These are phyloP conservation scores for Elongisporangium undulatum DNA, from an alignment of 352 stramenopile species.

Conservation along the genomic window DNA sequence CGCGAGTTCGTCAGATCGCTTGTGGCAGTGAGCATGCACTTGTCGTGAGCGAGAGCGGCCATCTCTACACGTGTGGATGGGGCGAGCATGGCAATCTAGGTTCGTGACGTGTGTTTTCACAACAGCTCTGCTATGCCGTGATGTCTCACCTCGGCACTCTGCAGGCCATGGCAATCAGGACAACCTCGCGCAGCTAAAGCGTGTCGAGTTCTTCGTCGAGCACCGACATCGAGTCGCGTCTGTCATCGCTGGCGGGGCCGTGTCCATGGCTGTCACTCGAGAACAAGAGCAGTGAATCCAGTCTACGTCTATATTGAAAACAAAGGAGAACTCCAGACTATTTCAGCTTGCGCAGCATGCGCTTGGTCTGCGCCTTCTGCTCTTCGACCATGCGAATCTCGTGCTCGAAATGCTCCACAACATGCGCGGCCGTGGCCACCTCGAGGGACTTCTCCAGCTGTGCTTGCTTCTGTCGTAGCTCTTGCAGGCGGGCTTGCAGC, in stretches of 20 bases:
- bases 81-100: constrained; percentile 83
- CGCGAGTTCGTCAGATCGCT: constrained; percentile 32
- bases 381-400: constrained; percentile 50
- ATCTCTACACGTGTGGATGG: constrained; percentile 80
- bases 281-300: background rate
- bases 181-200: constrained; percentile 32
- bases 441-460: constrained; percentile 18
- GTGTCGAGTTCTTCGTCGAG: constrained; percentile 42
- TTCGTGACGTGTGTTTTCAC: constrained; percentile 16
- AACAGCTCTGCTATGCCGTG: background rate
- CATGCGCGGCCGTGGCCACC: constrained; percentile 6
- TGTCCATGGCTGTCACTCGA: constrained; percentile 47
- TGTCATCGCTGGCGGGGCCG: constrained; percentile 47
- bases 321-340: background rate
- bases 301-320: background rate
- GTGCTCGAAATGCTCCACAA: constrained; percentile 34
- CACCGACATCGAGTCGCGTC: constrained; percentile 22
- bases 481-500: constrained; percentile 30
- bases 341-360: constrained; percentile 39
- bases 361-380: constrained; percentile 51
- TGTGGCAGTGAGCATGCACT: constrained; percentile 77
- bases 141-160: background rate
- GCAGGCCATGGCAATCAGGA: constrained; percentile 53
- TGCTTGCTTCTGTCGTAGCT: constrained; percentile 29
- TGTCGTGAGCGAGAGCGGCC: constrained; percentile 37